Evolutionary conservation across 2,329 filamentous ascomycete genomes (phyloP).

Genomic region (Pseudopithomyces chartarum): DNA sequence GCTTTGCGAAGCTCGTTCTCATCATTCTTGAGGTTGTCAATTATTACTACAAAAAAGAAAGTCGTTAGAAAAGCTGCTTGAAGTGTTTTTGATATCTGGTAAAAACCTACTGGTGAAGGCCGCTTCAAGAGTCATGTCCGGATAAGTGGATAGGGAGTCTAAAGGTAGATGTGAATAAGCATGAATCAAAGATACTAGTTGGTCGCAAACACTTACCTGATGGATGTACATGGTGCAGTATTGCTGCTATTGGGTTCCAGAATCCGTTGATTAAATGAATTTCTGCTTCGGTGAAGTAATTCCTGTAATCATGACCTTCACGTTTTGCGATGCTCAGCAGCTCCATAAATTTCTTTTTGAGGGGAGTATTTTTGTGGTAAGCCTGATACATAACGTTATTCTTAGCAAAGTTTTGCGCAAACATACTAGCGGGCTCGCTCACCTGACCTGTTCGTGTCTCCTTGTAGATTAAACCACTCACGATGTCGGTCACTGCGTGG

Average conservation of each 20-base stretch:
- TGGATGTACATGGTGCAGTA: not conserved
- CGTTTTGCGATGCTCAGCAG: not conserved
- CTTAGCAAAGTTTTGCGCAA: not conserved
- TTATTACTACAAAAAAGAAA: not conserved
- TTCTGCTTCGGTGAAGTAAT: not conserved
- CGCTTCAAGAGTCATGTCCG: no score
- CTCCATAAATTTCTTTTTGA: not conserved
- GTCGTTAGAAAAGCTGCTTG: not conserved
- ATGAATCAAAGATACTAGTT: not conserved
- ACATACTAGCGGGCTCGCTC: not conserved
- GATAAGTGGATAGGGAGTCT: no score
- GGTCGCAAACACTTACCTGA: not conserved
- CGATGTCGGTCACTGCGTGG: constrained; percentile 21
- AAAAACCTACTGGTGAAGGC: not conserved
- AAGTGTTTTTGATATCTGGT: no score
- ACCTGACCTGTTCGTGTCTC: not conserved
- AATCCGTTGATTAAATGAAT: not conserved
- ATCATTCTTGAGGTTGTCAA: not conserved
- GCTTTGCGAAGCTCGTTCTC: not conserved
- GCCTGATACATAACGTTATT: not conserved
- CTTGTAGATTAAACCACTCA: constrained; percentile 1
- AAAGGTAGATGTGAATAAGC: not conserved
- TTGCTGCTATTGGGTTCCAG: not conserved
- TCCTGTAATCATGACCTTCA: not conserved
- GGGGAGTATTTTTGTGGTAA: not conserved